These are phyloP conservation scores for Gastrolobium bilobum DNA, from an alignment of 306 rosid genomes.

Conservation along the genomic window DNA sequence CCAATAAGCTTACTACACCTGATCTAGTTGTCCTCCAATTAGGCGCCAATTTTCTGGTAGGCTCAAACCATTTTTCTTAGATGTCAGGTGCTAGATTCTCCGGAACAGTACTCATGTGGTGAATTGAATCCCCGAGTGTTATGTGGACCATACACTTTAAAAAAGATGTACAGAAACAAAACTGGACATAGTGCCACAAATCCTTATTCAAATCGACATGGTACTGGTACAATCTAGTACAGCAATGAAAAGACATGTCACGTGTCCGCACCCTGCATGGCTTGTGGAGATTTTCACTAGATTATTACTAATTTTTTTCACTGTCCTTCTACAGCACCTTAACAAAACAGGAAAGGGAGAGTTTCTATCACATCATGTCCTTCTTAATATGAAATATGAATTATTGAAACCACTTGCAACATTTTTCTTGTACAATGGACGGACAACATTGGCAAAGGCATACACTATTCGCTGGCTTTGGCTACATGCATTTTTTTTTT, in stretches of 20 bases:
- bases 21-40: slow-evolving; percentile 23
- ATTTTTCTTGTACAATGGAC: background rate
- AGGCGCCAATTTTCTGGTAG: background rate
- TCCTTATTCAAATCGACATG: background rate
- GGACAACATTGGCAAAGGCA: background rate
- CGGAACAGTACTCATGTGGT: background rate
- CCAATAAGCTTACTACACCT: background rate
- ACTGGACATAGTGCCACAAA: background rate
- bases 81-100: slow-evolving; percentile 22
- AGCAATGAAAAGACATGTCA: background rate
- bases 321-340: slow-evolving; percentile 14
- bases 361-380: slow-evolving; percentile 18
- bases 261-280: slow-evolving; percentile 18
- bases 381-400: background rate
- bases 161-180: slow-evolving; percentile 11
- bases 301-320: background rate
- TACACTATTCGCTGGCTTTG: too few relatives aligned
- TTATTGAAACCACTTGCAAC: slow-evolving; percentile 31
- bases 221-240: background rate
- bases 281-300: background rate
- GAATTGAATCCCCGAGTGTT: background rate
- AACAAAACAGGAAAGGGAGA: slow-evolving; percentile 15
- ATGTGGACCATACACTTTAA: slow-evolving; percentile 36
- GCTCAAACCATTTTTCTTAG: slow-evolving; percentile 1
- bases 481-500: background rate